phyloP scores from a whole-genome alignment of 352 stramenopile genomes.

The Phytophthora cryptogea region DNA sequence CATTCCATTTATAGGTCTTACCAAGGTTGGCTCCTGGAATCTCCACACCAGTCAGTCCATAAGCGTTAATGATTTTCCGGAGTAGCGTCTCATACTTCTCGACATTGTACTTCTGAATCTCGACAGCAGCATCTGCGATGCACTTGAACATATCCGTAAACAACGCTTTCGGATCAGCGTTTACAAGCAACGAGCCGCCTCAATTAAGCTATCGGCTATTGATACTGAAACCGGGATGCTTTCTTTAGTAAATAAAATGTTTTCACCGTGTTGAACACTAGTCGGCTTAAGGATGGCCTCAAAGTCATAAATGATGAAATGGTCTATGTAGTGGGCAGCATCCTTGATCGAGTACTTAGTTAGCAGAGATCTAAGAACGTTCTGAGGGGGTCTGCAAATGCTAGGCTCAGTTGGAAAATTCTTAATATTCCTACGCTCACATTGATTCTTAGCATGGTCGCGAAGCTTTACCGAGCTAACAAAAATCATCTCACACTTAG shows the following conservation, averaged over 20 bases:
- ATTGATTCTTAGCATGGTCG: slow-evolving; percentile 1
- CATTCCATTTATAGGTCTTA: slow-evolving; percentile 1
- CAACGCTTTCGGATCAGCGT: slow-evolving; percentile 6
- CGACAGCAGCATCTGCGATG: not conserved
- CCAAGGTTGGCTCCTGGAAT: not conserved
- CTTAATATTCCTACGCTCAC: slow-evolving; percentile 4
- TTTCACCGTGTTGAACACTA: not conserved
- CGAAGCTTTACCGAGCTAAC: not conserved
- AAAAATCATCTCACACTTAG: slow-evolving; percentile 13
- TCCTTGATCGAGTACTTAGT: slow-evolving; percentile 8
- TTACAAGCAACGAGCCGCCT: slow-evolving; percentile 6
- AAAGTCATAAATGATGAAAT: slow-evolving; percentile 1
- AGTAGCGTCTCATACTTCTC: slow-evolving; percentile 5
- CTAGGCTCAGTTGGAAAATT: not conserved
- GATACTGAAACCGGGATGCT: not conserved
- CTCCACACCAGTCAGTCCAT: slow-evolving; percentile 4
- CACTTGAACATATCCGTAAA: slow-evolving; percentile 7
- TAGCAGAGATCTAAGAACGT: not conserved
- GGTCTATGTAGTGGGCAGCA: slow-evolving; percentile 9
- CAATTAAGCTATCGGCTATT: slow-evolving; percentile 1
- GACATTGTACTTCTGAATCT: slow-evolving; percentile 6
- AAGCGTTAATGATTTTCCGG: slow-evolving; percentile 1
- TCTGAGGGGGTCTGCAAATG: no score
- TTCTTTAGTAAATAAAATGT: not conserved
- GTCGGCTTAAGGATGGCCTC: not conserved